Evolutionary conservation across 1,139 yeast species (phyloP).

Genomic region (Yamadazyma diddensiae): DNA sequence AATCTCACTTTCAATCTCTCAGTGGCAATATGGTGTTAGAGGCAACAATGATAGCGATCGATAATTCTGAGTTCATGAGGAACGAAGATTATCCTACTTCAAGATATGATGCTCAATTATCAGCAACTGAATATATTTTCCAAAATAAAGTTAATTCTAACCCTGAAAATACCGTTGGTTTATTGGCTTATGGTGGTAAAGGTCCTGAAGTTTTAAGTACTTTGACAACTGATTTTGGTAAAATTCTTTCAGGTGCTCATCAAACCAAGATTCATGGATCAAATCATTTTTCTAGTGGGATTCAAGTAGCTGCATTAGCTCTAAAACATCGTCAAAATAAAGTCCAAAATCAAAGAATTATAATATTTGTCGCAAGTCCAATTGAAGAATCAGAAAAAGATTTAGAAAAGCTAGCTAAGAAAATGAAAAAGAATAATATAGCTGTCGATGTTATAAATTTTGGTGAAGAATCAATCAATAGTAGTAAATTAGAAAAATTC

Average conservation of each 20-base stretch:
- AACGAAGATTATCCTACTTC: constrained; percentile 92
- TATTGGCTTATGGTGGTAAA: constrained; percentile 83
- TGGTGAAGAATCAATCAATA: constrained; percentile 83
- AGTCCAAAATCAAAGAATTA: constrained; percentile 85
- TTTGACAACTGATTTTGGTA: constrained; percentile 84
- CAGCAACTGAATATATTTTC: constrained; percentile 87
- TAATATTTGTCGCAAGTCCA: constrained; percentile 90
- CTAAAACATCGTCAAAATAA: constrained; percentile 95
- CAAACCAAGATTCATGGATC: constrained; percentile 73
- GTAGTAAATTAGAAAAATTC: constrained; percentile 78
- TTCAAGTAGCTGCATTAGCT: constrained; percentile 96
- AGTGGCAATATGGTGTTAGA: constrained; percentile 70
- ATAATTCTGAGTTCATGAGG: constrained; percentile 93
- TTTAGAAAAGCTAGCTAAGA: constrained; percentile 81
- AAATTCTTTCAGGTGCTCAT: constrained; percentile 82
- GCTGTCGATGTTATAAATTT: constrained; percentile 89
- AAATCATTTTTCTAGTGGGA: constrained; percentile 72
- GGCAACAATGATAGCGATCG: constrained; percentile 93
- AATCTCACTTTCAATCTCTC: constrained; percentile 1
- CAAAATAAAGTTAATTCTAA: constrained; percentile 82
- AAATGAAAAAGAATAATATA: constrained; percentile 88
- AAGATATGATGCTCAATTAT: constrained; percentile 89
- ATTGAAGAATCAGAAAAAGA: constrained; percentile 68
- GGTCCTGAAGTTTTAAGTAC: constrained; percentile 86
- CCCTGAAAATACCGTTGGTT: constrained; percentile 93